A percentile compares a stretch with the other conserved stretches of the same genome.
Conservation (phyloP, 2,329 filamentous ascomycete genomes). For the Bipolaris victoriae region DNA sequence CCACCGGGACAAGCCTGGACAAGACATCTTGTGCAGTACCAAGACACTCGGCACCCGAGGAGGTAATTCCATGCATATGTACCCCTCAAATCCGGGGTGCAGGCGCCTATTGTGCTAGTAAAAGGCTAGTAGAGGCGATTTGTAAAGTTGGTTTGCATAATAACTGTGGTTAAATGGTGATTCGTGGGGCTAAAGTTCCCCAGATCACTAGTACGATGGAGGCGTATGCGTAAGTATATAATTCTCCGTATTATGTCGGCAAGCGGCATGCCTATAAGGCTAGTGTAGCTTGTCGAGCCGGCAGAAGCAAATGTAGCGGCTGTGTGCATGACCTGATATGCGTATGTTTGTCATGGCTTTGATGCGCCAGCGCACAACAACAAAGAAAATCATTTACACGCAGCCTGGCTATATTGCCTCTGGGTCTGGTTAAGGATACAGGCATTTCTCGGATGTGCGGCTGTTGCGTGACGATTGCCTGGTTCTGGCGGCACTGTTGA, state of each 20-base stretch:
- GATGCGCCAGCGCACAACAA: neutral
- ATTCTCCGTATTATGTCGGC: conserved; percentile 16
- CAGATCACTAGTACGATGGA: neutral
- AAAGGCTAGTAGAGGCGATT: neutral
- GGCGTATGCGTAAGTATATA: neutral
- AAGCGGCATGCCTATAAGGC: conserved; percentile 3
- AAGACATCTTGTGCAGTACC: conserved; percentile 30
- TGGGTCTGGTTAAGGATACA: neutral
- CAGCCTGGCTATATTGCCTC: neutral
- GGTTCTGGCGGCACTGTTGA: neutral
- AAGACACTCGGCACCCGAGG: conserved; percentile 23
- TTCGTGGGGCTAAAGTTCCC: conserved; percentile 10
- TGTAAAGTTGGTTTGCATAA: conserved; percentile 4
- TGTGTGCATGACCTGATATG: conserved; percentile 2
- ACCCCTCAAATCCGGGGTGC: conserved; percentile 24
- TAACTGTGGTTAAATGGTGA: conserved; percentile 22
- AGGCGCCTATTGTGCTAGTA: conserved; percentile 15
- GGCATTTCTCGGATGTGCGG: neutral
- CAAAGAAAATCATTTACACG: neutral
- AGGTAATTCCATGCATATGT: conserved; percentile 8
- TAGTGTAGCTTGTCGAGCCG: neutral
- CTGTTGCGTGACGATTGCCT: neutral
- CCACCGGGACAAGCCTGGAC: conserved; percentile 36
- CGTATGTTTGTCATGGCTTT: conserved; percentile 1
- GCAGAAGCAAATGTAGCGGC: conserved; percentile 2